Evolutionary conservation across 495 filamentous ascomycete species (phyloP), one percentile per base, ranked within the genome.

Genomic region (Lasiosphaeria ovina): DNA sequence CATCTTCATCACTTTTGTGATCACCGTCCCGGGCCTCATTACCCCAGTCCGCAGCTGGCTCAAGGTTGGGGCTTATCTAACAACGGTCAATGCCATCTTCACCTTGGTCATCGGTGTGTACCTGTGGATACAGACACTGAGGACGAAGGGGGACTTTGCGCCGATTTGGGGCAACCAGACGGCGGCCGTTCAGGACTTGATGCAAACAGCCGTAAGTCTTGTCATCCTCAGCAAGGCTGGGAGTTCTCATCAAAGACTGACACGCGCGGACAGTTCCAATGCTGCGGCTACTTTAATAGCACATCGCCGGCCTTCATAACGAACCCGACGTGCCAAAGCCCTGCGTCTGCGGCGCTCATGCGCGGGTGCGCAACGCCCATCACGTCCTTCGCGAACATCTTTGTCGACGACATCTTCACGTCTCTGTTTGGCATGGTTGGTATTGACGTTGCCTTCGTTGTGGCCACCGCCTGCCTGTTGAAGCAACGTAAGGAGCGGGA

Each of bases 361-460:
- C 76, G 78, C 51, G 86, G 87, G 3, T 92, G 89, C 66, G 76
- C 87, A 10, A 71, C 77, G 5, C 80, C 85, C 4, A 85, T 91
- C 65, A 79, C 79, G 35, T 76, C 67, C 40, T 90, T 84, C 63
- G 82, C 85, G 36, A 89, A 90, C 72, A 77, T 77, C 55, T 89
- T 85, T 68, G 70, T 91, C 47, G 85, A 88, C 71, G 69, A 85
- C 63, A 83, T 92, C 71, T 92, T 92, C 72, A 91, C 89, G 12
- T 86, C 83, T 38, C 76, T 86, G 44, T 91, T 91, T 66, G 88
- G 89, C 63, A 84, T 91, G 71, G 88, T 91, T 52, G 88, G 82
- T 45, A 74, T 89, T 62, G 87, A 88, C 65, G 77, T 77, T 38
- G 68, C 87, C 47, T 74, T 90, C 33, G 69, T 91, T 62, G 78